Base-by-base conservation (phyloP, 805 yeast genomes). In the Teunomyces kruisii region DNA sequence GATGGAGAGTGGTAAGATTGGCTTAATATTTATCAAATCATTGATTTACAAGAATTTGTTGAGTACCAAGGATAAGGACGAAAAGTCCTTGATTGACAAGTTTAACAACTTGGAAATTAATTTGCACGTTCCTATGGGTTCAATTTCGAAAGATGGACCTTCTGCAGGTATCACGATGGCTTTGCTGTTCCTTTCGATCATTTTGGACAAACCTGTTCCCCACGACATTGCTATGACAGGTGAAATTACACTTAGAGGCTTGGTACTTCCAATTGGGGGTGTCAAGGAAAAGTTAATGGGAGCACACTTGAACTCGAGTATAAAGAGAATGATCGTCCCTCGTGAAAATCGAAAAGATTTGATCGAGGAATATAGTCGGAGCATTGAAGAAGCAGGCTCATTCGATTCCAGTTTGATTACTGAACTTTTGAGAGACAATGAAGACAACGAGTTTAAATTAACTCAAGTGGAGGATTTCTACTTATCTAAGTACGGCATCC, bases 251-350 rank as follows among this genome's bases (percentile, higher is more conserved):
- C 72, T 88, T 3, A 68, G 92, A 35, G 96, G 96, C 5, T 73
- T 83, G 52, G 85, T 88, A 0, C 68, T 88, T 37, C 91, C 91
- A 6, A 87, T 88, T 52, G 96, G 96, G 4, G 96, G 96, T 0
- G 73, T 87, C 22, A 78, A 83, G 43, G 96, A 87, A 63, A 86
- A 86, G 62, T 66, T 86, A 32, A 70, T 85, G 15, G 94, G 94
- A 2, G 94, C 94, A 0, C 90, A 87, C 55, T 71, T 86, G 51
- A 81, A 85, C 31, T 68, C 68, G 1, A 84, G 84, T 1, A 68
- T 72, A 43, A 72, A 68, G 33, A 75, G 74, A 45, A 85, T 89
- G 30, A 64, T 89, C 33, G 69, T 86, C 8, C 97, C 97, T 2
- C 67, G 84, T 47, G 75, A 80, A 43, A 86, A 88, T 64, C 69